Percentiles rank a stretch among this genome's conserved stretches.
Conservation (phyloP, 1,284 basidiomycete species). For the Filobasidium uniguttulatum region DNA sequence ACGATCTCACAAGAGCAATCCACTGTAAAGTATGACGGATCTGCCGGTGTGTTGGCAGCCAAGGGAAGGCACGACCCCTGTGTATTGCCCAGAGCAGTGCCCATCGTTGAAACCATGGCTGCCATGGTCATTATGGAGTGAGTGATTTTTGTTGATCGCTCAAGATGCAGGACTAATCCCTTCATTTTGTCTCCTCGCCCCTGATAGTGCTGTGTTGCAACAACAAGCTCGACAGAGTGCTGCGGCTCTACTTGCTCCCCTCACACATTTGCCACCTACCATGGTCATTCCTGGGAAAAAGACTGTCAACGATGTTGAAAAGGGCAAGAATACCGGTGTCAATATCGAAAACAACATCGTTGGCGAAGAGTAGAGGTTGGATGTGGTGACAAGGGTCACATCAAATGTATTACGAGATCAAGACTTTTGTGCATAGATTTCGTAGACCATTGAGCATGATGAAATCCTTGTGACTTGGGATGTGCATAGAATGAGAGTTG, state of each 20-base stretch:
- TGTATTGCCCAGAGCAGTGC: constrained; percentile 90
- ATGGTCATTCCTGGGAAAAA: constrained; percentile 40
- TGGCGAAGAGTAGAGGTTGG: background rate
- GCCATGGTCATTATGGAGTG: constrained; percentile 86
- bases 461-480: too few relatives aligned
- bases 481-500: too few relatives aligned
- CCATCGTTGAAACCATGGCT: constrained; percentile 98
- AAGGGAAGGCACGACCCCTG: constrained; percentile 94
- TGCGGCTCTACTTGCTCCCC: constrained; percentile 51
- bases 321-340: constrained; percentile 8
- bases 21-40: constrained; percentile 88
- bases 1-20: constrained; percentile 87
- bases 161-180: too few relatives aligned
- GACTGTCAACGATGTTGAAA: constrained; percentile 18
- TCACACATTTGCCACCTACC: constrained; percentile 72
- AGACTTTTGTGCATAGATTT: too few relatives aligned
- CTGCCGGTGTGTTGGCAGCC: constrained; percentile 70
- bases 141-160: constrained; percentile 17
- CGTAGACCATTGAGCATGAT: too few relatives aligned
- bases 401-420: too few relatives aligned
- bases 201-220: constrained; percentile 51
- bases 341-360: background rate
- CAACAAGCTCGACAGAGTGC: constrained; percentile 69
- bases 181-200: background rate
- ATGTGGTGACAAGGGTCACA: too few relatives aligned